phyloP scores from a whole-genome alignment of 2,329 filamentous ascomycete genomes.

The Arthrobotrys pseudoclavata region DNA sequence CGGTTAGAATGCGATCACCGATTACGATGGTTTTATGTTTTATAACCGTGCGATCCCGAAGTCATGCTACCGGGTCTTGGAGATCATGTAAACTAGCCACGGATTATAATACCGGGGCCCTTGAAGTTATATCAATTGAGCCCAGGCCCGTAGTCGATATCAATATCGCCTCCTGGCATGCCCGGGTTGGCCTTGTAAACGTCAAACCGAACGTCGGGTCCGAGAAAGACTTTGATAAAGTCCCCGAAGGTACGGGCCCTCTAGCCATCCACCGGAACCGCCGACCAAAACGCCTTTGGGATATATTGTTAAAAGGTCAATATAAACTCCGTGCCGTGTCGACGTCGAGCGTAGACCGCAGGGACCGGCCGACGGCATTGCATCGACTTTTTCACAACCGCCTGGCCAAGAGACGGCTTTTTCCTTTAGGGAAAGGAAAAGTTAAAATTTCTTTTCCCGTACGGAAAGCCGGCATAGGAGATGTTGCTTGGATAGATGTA shows the following conservation, averaged over 20 bases:
- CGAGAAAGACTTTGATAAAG: neutral
- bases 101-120: neutral
- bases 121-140: neutral
- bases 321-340: constrained; percentile 22
- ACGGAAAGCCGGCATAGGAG: constrained; percentile 3
- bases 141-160: neutral
- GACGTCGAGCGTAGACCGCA: neutral
- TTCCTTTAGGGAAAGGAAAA: neutral
- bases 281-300: neutral
- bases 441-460: neutral
- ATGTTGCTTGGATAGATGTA: neutral
- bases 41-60: neutral
- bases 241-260: neutral
- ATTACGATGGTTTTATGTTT: neutral
- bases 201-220: neutral
- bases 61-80: neutral
- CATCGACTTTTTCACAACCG: constrained; percentile 1
- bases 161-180: neutral
- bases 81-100: too few relatives aligned
- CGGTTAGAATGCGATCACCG: neutral
- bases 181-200: neutral
- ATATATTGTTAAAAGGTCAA: neutral
- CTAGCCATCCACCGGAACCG: neutral
- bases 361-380: neutral
- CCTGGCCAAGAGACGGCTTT: constrained; percentile 6